These are phyloP conservation scores for Aeschynomene evenia DNA, from an alignment of 306 rosid genomes.

Conservation along the genomic window DNA sequence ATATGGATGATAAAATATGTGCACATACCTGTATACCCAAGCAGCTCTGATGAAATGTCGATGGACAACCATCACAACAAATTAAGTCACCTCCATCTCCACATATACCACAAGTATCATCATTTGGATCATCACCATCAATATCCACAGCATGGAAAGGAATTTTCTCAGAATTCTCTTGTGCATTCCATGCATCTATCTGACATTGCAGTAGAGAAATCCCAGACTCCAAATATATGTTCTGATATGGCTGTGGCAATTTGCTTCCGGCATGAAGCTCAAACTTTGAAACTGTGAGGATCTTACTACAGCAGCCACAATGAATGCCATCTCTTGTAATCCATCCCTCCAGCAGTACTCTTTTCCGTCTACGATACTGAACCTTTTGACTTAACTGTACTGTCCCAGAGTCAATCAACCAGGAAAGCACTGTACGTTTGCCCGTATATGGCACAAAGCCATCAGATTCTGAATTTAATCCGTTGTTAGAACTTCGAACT, in stretches of 20 bases:
- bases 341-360: constrained; percentile 90
- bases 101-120: constrained; percentile 93
- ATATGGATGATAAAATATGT: constrained; percentile 23
- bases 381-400: constrained; percentile 88
- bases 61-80: constrained; percentile 96
- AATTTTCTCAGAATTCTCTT: constrained; percentile 57
- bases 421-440: constrained; percentile 84
- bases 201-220: constrained; percentile 88
- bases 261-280: constrained; percentile 97
- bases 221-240: constrained; percentile 89
- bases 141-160: constrained; percentile 65
- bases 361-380: constrained; percentile 76
- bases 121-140: constrained; percentile 91
- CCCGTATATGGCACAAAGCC: constrained; percentile 93
- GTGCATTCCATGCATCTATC: constrained; percentile 87
- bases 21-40: constrained; percentile 62
- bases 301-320: constrained; percentile 95
- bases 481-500: constrained; percentile 76
- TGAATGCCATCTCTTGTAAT: constrained; percentile 94
- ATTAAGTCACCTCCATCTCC: constrained; percentile 97
- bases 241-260: constrained; percentile 87
- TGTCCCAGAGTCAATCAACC: constrained; percentile 82
- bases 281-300: constrained; percentile 86
- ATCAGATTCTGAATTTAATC: constrained; percentile 67
- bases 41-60: constrained; percentile 93